phyloP scores from a whole-genome alignment of 176 grass and related monocot species.

The Cocos nucifera region DNA sequence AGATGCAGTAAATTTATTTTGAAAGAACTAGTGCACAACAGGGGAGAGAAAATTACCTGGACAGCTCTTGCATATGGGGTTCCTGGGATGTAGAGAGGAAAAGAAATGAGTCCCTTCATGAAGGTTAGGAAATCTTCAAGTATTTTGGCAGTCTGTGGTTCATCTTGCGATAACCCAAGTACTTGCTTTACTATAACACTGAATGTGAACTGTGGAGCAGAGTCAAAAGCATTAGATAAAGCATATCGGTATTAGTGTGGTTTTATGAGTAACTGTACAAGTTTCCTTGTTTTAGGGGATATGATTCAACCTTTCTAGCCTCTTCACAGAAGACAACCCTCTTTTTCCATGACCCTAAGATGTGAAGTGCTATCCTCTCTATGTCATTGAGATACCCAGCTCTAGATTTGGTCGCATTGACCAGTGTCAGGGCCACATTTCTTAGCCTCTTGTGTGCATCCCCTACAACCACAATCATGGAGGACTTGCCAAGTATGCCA shows the following conservation, averaged over 20 bases:
- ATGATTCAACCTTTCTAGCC: conserved; percentile 62
- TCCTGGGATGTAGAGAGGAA: conserved; percentile 78
- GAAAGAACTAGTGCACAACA: background rate
- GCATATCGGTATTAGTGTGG: background rate
- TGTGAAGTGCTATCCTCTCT: conserved; percentile 50
- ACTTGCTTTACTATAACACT: conserved; percentile 98
- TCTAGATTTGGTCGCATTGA: conserved; percentile 64
- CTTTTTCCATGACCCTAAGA: conserved; percentile 38
- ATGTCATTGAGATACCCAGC: conserved; percentile 67
- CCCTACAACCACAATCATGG: conserved; percentile 80
- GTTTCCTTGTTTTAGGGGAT: conserved; percentile 26
- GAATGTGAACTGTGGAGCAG: conserved; percentile 59
- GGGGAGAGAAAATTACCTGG: conserved; percentile 11
- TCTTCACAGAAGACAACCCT: conserved; percentile 57
- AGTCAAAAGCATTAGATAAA: conserved; percentile 2
- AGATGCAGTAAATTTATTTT: background rate
- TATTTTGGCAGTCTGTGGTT: conserved; percentile 51
- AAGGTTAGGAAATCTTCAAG: conserved; percentile 86
- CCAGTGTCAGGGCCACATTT: conserved; percentile 60
- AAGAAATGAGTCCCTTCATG: conserved; percentile 93
- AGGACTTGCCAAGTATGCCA: conserved; percentile 82
- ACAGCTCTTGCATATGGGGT: conserved; percentile 78
- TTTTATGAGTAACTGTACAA: conserved; percentile 11
- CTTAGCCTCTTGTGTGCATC: conserved; percentile 76
- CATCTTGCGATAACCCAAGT: conserved; percentile 65